Evolutionary conservation across 2,329 filamentous ascomycete genomes (phyloP), one percentile per base, ranked within the genome.

Genomic region (Zelopaecilomyces penicillatus): DNA sequence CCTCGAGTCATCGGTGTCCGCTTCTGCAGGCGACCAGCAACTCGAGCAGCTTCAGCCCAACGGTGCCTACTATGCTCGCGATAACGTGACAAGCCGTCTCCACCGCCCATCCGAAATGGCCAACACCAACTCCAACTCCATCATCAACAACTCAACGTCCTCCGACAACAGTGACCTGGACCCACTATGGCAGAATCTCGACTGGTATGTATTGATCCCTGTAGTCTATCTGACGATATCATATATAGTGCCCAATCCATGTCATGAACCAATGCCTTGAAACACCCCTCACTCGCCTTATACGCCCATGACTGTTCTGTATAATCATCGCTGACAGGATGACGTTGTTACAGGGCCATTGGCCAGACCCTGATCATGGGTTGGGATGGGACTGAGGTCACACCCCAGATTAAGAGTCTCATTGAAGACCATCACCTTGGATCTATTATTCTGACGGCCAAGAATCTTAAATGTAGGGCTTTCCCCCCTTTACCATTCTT

Each of bases 371-470:
- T 88, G 64, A 83, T 86, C 63, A 87, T 89, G 82, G 86, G 85
- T 62, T 94, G 87, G 73, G 85, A 93, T 71, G 87, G 87, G 49
- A 87, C 84, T 44, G 78, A 85, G 61, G 82, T 93, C 43, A 91
- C 86, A 28, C 86, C 86, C 49, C 85, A 90, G 64, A 89, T 93
- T 61, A 80, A 79, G 52, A 82, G 79, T 55, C 75, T 90, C 53
- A 93, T 95, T 57, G 81, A 87, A 62, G 77, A 87, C 54, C 81
- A 91, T 62, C 86, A 97, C 62, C 74, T 98, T 39, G 93, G 93
- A 45, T 93, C 88, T 42, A 86, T 97, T 58, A 73, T 89, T 48
- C 68, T 93, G 50, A 90, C 86, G 34, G 85, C 85, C 50, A 91
- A 90, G 69, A 93, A 93, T 54, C 71, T 91, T 43, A 88, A 87